These are phyloP conservation scores for Blepharisma stoltei DNA, from an alignment of 73 alveolate genomes.

Conservation along the genomic window DNA sequence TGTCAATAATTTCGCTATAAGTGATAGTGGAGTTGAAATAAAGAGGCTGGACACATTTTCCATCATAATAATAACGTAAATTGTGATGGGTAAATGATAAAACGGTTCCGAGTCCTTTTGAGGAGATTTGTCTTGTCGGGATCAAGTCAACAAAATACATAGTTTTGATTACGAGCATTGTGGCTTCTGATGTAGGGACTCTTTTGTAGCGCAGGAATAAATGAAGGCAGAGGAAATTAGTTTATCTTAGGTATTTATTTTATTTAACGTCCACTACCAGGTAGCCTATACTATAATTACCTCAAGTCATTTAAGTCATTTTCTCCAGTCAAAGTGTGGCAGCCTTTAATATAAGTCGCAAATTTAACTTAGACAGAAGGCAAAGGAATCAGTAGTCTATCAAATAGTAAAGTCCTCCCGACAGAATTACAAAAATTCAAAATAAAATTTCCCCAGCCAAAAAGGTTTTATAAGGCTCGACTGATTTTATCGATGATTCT, in stretches of 20 bases:
- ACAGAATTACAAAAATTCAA: neutral
- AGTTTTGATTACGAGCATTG: neutral
- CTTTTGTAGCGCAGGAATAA: neutral
- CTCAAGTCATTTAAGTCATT: too few relatives aligned
- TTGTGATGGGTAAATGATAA: neutral
- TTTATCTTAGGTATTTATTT: too few relatives aligned
- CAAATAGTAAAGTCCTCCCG: conserved; percentile 24
- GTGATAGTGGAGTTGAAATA: neutral
- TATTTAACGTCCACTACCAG: too few relatives aligned
- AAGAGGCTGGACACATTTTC: neutral
- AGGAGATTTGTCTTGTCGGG: neutral
- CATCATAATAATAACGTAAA: neutral
- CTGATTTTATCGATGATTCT: too few relatives aligned
- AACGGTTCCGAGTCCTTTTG: neutral
- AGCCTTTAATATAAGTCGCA: too few relatives aligned
- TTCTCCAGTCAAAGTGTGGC: too few relatives aligned
- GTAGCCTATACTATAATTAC: too few relatives aligned
- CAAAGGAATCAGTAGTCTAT: conserved; percentile 18
- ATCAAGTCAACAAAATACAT: neutral
- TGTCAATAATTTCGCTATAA: neutral
- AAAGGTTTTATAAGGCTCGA: too few relatives aligned
- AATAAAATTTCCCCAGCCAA: neutral
- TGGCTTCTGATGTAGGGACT: neutral
- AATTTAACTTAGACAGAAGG: neutral
- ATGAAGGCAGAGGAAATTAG: too few relatives aligned